A percentile compares a stretch with the other conserved stretches of the same genome.
Conservation (phyloP, 306 rosid genomes). For the Prinsepia uniflora region DNA sequence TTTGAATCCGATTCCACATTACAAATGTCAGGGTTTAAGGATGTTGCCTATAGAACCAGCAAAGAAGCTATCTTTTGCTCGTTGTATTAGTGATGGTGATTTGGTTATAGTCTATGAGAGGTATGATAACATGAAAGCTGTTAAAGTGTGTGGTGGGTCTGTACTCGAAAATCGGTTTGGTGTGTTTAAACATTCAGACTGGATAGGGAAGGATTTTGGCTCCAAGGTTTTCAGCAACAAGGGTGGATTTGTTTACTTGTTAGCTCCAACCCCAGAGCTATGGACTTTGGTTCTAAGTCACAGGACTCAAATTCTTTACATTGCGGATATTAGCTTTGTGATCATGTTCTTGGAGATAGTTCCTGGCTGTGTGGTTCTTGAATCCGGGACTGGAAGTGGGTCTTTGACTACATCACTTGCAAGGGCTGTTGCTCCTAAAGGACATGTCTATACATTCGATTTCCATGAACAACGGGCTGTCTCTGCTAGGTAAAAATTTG, state of each 20-base stretch:
- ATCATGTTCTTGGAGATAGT: conserved; percentile 74
- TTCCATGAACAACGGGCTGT: conserved; percentile 86
- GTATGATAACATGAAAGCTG: conserved; percentile 72
- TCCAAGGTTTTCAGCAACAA: conserved; percentile 72
- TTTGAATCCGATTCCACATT: neutral
- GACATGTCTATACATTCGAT: conserved; percentile 80
- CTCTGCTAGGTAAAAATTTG: conserved; percentile 64
- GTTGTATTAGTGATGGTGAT: conserved; percentile 52
- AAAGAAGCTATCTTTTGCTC: conserved; percentile 58
- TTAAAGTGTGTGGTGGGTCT: conserved; percentile 55
- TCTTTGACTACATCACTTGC: conserved; percentile 87
- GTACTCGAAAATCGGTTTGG: conserved; percentile 81
- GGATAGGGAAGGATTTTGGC: conserved; percentile 91
- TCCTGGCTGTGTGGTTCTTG: conserved; percentile 82
- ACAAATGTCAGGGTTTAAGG: conserved; percentile 16
- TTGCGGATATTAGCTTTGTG: conserved; percentile 82
- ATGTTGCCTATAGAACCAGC: conserved; percentile 53
- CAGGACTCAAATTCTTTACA: conserved; percentile 85
- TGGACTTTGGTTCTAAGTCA: conserved; percentile 88
- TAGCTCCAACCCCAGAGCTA: conserved; percentile 84
- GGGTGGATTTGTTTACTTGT: conserved; percentile 75
- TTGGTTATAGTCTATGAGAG: conserved; percentile 75
- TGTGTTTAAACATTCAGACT: conserved; percentile 70
- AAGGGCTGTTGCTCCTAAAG: conserved; percentile 68
- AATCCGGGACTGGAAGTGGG: conserved; percentile 93